These are phyloP conservation scores for Coprinellus micaceus DNA, from an alignment of 768 basidiomycete genomes.

Conservation along the genomic window DNA sequence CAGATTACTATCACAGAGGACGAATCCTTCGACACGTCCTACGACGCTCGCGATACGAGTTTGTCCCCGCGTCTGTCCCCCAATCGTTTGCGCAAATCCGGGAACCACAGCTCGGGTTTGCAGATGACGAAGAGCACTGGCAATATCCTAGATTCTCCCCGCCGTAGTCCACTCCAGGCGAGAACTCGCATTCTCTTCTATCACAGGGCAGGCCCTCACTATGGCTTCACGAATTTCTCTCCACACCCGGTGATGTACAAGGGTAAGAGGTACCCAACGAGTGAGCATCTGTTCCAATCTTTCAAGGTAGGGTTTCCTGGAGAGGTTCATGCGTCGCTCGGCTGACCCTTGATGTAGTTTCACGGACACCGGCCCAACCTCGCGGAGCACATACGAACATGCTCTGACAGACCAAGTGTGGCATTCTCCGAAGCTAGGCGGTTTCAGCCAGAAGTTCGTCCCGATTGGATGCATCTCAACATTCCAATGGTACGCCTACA, in stretches of 20 bases:
- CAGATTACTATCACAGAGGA: conserved; percentile 26
- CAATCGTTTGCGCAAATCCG: conserved; percentile 9
- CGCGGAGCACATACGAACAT: conserved; percentile 66
- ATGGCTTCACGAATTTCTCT: conserved; percentile 75
- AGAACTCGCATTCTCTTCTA: conserved; percentile 54
- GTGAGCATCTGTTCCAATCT: conserved; percentile 76
- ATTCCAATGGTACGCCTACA: conserved; percentile 48
- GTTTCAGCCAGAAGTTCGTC: conserved; percentile 55
- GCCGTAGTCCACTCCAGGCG: conserved; percentile 18
- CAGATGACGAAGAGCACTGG: background rate
- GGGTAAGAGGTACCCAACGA: conserved; percentile 66
- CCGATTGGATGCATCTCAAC: conserved; percentile 68
- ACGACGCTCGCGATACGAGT: background rate
- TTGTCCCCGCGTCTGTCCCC: background rate
- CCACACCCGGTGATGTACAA: conserved; percentile 59
- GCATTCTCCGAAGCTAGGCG: conserved; percentile 68
- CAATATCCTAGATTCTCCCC: conserved; percentile 13
- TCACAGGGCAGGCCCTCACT: conserved; percentile 58
- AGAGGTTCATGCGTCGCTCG: background rate
- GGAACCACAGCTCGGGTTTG: conserved; percentile 5
- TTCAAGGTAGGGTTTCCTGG: conserved; percentile 46
- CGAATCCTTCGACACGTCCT: background rate
- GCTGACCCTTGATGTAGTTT: conserved; percentile 41
- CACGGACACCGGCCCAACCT: conserved; percentile 54
- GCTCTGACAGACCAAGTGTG: conserved; percentile 56